A percentile compares a stretch with the other conserved stretches of the same genome.
Conservation (phyloP, 345 rosid genomes). For the Rhodamnia rubescens region DNA sequence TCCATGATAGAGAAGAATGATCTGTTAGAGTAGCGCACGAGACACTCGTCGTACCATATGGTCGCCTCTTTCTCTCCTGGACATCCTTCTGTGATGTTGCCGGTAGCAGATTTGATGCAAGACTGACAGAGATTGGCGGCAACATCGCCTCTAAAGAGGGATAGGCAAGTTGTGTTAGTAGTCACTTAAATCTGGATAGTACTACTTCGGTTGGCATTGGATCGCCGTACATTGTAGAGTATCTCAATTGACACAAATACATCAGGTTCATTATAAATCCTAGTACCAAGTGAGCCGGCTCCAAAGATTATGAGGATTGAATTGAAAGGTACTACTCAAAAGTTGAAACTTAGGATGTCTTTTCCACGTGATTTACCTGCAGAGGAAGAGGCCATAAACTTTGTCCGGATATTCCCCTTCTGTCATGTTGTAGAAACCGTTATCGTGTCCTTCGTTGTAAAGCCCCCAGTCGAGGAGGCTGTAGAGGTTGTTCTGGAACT, state of each 20-base stretch:
- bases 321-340: neutral
- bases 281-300: neutral
- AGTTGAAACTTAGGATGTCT: neutral
- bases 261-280: neutral
- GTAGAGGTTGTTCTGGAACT: neutral
- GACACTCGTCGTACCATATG: conserved; percentile 25
- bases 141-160: neutral
- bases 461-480: neutral
- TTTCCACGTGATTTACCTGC: neutral
- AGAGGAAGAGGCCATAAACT: conserved; percentile 8
- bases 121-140: neutral
- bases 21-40: conserved; percentile 14
- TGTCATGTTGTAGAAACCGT: neutral
- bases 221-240: neutral
- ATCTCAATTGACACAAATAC: neutral
- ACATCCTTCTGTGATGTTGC: conserved; percentile 1
- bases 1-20: neutral
- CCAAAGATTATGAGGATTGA: neutral
- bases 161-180: neutral
- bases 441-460: neutral
- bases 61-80: conserved; percentile 10
- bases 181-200: neutral
- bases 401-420: neutral
- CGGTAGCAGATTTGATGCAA: neutral
- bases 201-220: neutral